These are phyloP conservation scores for Metarhizium guizhouense DNA, from an alignment of 2,329 filamentous ascomycete genomes.

Conservation along the genomic window DNA sequence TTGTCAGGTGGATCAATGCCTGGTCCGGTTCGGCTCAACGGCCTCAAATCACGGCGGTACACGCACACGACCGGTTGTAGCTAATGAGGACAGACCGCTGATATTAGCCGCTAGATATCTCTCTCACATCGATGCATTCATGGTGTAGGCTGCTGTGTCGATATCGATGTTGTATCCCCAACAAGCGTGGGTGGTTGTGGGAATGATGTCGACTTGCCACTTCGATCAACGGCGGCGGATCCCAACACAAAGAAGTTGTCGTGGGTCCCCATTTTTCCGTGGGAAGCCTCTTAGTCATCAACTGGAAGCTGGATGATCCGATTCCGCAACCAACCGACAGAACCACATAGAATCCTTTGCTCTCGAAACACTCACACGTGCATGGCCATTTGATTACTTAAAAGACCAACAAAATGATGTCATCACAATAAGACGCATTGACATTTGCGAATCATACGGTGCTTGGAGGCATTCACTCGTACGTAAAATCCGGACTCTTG, in stretches of 20 bases:
- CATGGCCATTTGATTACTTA: background rate
- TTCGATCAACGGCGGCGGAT: background rate
- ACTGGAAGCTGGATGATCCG: conserved; percentile 5
- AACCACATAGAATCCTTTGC: background rate
- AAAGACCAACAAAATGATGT: no score
- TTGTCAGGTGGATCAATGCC: background rate
- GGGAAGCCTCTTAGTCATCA: conserved; percentile 5
- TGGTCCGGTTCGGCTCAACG: conserved; percentile 6
- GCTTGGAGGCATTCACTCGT: no score
- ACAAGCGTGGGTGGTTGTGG: background rate
- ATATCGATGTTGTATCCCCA: background rate
- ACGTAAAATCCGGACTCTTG: no score
- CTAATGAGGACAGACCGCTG: background rate
- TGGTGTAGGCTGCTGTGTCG: conserved; percentile 6
- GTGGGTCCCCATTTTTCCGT: conserved; percentile 2
- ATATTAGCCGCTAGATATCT: background rate
- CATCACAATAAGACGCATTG: no score
- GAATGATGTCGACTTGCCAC: conserved; percentile 1
- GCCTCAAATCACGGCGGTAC: conserved; percentile 12
- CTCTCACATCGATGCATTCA: conserved; percentile 11
- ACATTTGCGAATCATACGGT: no score
- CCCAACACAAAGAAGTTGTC: conserved; percentile 3
- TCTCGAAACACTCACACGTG: background rate
- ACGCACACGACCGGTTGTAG: background rate
- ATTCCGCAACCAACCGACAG: conserved; percentile 5